Base-by-base conservation (phyloP, 305 asterid species). In the Ilex paraguariensis region DNA sequence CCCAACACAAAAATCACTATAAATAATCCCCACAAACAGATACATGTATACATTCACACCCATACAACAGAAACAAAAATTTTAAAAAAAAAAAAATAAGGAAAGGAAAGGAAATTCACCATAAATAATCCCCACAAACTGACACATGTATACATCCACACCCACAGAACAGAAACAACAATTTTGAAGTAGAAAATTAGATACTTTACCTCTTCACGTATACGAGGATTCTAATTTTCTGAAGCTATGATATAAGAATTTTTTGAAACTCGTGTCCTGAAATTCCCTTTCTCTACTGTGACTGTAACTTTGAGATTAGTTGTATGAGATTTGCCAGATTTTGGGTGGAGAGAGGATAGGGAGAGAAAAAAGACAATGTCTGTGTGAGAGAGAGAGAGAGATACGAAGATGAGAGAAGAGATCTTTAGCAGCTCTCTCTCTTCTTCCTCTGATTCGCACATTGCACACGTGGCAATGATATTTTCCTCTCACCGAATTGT, bases 351-450 rank as follows among this genome's bases (percentile, higher is more conserved):
- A 80, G 78, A 75, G 64, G 66, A 17, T 30, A 60, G 61, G 49
- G 66, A 69, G 66, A 53, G 65, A 59, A 14, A n/a, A n/a, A 12
- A 52, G 31, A n/a, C 10, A 52, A 14, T 13, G n/a, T 14, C 56
- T 7, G 56, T 0, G 56, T 1, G n/a, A 2, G 33, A 44, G 13
- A 39, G 59, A 33, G 75, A 71, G 71, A 66, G 66, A 54, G 67
- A 73, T 56, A 62, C 36, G 10, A 28, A 32, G 28, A 21, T 21
- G 28, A 21, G 28, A 21, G 31, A 32, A 62, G 77, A 81, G 88
- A 89, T 84, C 93, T 89, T 89, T 87, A 87, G 75, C 95, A 77
- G 80, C 75, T 66, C 62, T 77, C 85, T 73, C 83, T 65, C 28
- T 52, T 21, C 28, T 21, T 21, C 52, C 42, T 36, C 42, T 12